Base-by-base conservation (phyloP, 306 rosid species). In the Lotus japonicus region DNA sequence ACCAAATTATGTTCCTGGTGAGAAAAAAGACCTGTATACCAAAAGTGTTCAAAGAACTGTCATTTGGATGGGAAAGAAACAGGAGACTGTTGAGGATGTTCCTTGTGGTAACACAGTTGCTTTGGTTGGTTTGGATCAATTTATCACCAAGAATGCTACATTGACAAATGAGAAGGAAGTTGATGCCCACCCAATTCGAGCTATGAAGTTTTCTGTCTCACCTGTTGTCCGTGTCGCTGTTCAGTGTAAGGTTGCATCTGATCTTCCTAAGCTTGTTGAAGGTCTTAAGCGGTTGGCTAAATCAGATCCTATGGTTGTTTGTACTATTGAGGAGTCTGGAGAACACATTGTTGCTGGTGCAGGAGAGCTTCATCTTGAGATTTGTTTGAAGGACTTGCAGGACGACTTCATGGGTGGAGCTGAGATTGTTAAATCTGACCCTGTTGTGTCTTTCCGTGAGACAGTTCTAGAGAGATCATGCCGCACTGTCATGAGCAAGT, bases 261-360 rank as follows among this genome's bases (percentile, higher is more conserved):
- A 92, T 67, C 96, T 92, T 74, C 98, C 98, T 43, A 89, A 92
- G 77, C 97, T 92, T 55, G 98, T 92, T 49, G 97, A 92, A 81
- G 98, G 98, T 33, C 88, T 92, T 7, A 92, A 92, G 13, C 82
- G 97, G 28, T 49, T 92, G 81, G 96, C 96, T 5, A 92, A 92
- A 80, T 92, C 98, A 2, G 97, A 92, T 68, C 98, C 97, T 74
- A 92, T 90, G 97, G 98, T 92, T 33, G 87, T 86, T 19, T 92
- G 97, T 73, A 64, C 88, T 0, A 92, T 92, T 14, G 97, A 88
- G 77, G 98, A 92, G 72, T 89, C 97, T 5, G 97, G 97, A 1
- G 98, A 92, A 84, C 97, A 92, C 83, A 89, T 89, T 58, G 80
- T 92, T 36, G 97, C 98, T 14, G 98, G 96, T 79, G 98, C 97